Evolutionary conservation across 2,329 filamentous ascomycete genomes (phyloP), one percentile per base, ranked within the genome.

Genomic region (Allantophomopsis cytisporea): DNA sequence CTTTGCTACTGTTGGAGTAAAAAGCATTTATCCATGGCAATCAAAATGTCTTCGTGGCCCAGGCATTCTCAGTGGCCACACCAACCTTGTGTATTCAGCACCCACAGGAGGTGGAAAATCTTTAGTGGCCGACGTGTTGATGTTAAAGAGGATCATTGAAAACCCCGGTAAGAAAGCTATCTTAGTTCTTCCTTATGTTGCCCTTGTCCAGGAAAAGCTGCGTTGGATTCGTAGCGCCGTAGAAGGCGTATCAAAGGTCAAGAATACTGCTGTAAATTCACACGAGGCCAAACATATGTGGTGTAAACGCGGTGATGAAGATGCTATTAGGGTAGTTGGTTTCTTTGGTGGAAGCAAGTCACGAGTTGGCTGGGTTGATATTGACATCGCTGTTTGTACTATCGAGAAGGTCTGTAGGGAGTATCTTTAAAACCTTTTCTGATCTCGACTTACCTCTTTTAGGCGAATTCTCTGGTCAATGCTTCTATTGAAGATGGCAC

Each of bases 91-190:
- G n/a, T 88, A 87, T 53, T 83, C 77, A 34, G 83, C 83, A 7
- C 83, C 83, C 0, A 87, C 83, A 0, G 82, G 82, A 4, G 82
- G 82, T 32, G 83, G 83, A 13, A 86, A 87, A 58, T 85, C 80
- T 7, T 65, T 87, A 11, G 80, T 86, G 36, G 81, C 81, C 41
- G 69, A 73, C 53, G 71, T 87, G 20, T 60, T 87, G 38, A 81
- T 87, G 73, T 61, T 87, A 39, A 85, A 80, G 53, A 70, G 71
- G 43, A 64, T 87, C 16, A 63, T 85, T n/a, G 67, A 73, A 34
- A 66, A 76, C 35, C 70, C 71, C 1, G 64, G 64, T 15, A 67
- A 74, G 41, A 87, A 86, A 47, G 80, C 79, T 2, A 68, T 88
- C 11, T 60, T 87, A 14, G 76, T 87, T 15, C 64, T 87, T 14